Conservation (phyloP, 768 basidiomycete species). For the Phaeotremella skinneri region DNA sequence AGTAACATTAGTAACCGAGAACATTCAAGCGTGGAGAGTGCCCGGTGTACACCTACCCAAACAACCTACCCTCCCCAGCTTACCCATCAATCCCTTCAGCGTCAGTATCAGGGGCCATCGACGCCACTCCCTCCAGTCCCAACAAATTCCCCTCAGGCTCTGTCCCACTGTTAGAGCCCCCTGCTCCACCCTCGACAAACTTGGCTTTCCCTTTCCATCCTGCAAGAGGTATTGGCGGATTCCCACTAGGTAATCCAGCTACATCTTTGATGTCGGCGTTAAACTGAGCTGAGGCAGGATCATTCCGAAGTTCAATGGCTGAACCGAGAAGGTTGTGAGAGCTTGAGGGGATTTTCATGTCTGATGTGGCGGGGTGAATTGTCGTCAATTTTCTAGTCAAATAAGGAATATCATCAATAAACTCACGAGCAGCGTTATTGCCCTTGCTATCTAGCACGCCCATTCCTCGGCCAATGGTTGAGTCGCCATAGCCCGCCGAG, state of each 20-base stretch:
- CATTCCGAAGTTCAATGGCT: neutral
- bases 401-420: too few relatives aligned
- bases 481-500: neutral
- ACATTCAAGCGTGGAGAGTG: too few relatives aligned
- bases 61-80: neutral
- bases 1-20: too few relatives aligned
- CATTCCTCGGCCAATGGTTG: neutral
- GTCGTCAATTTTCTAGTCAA: too few relatives aligned
- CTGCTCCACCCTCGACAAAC: neutral
- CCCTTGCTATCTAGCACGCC: neutral
- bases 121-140: slow-evolving; percentile 7
- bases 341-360: neutral
- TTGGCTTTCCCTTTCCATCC: too few relatives aligned
- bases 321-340: neutral
- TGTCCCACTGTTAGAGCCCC: too few relatives aligned
- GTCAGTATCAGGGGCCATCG: slow-evolving; percentile 8
- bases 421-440: too few relatives aligned
- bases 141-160: slow-evolving; percentile 6
- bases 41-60: too few relatives aligned
- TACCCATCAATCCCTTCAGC: neutral
- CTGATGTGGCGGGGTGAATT: too few relatives aligned
- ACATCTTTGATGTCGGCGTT: too few relatives aligned
- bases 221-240: too few relatives aligned
- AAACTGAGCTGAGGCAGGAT: neutral
- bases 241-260: too few relatives aligned